Evolutionary conservation across 257 asterid genomes (phyloP), one percentile per base, ranked within the genome.

Genomic region (Galeopsis tetrahit): DNA sequence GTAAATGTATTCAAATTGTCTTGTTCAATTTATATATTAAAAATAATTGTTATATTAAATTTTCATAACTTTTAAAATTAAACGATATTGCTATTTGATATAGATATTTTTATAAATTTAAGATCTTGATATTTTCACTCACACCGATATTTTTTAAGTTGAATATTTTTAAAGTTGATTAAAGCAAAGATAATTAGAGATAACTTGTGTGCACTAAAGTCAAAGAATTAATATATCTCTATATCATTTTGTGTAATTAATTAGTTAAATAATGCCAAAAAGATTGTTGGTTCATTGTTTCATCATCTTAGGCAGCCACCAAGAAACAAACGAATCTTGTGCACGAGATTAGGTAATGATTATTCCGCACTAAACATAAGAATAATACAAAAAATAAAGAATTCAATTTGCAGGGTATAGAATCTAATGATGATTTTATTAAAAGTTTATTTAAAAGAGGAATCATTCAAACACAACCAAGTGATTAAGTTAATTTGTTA

Each of bases 271-370:
- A 70, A 70, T 40, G 68, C 69, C 79, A 63, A 77, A 77, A 48
- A 28, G 48, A 65, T 57, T 9, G 57, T 7, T 40, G 58, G 75
- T 42, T 11, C 8, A 66, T 71, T 71, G 61, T 75, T 38, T 63
- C 71, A 65, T 49, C 57, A 56, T 59, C 53, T 31, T 74, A 56
- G 61, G 75, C 72, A 52, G 28, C 61, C 70, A 77, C 69, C 77
- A 63, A 72, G 69, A 59, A 77, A 72, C 51, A n/a, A 7, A 48
- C 68, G 79, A 80, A 72, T 76, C 73, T 80, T 70, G 63, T 48
- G 71, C 71, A 39, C 7, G 52, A 40, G 69, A 80, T 69, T 77
- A 73, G 79, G 78, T 68, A 68, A 68, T 80, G 28, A 15, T 49
- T 46, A 65, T 66, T 42, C 62, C 67, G 58, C 73, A 71, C 70